These are phyloP conservation scores for Eurotiales sp. DNA, from an alignment of 2,329 filamentous ascomycete species.

Conservation along the genomic window DNA sequence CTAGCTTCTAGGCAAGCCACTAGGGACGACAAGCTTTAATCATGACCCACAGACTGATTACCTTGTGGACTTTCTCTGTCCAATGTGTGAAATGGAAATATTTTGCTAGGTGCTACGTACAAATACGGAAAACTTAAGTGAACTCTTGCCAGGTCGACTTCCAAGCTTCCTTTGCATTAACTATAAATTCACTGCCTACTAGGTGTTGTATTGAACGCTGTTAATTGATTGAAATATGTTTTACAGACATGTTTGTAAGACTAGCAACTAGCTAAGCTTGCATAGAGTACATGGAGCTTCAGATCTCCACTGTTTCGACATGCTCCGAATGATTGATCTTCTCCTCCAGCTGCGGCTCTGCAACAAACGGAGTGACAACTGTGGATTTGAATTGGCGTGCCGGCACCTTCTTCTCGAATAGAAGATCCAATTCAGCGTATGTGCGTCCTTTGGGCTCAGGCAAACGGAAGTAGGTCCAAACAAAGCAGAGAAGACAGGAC, in stretches of 20 bases:
- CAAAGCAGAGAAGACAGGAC: constrained; percentile 7
- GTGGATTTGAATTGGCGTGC: constrained; percentile 24
- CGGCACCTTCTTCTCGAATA: constrained; percentile 36
- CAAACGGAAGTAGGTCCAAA: not conserved
- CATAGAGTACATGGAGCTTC: not conserved
- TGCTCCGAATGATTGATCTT: not conserved
- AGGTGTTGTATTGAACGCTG: not conserved
- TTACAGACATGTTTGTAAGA: not conserved
- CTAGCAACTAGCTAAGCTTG: not conserved
- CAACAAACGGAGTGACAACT: constrained; percentile 36
- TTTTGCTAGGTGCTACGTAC: too few relatives aligned
- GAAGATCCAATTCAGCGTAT: constrained; percentile 36
- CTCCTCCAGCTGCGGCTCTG: constrained; percentile 20
- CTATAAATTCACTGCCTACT: too few relatives aligned
- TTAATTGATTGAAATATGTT: too few relatives aligned
- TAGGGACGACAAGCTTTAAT: too few relatives aligned
- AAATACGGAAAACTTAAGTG: too few relatives aligned
- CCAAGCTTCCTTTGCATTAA: too few relatives aligned
- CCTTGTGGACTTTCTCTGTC: too few relatives aligned
- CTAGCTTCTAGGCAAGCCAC: too few relatives aligned
- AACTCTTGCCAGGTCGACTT: too few relatives aligned
- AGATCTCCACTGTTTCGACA: not conserved
- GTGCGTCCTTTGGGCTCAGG: constrained; percentile 32
- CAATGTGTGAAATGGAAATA: too few relatives aligned
- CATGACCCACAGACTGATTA: too few relatives aligned